Base-by-base conservation (phyloP, 805 yeast genomes). In the Hanseniaspora guilliermondii region DNA sequence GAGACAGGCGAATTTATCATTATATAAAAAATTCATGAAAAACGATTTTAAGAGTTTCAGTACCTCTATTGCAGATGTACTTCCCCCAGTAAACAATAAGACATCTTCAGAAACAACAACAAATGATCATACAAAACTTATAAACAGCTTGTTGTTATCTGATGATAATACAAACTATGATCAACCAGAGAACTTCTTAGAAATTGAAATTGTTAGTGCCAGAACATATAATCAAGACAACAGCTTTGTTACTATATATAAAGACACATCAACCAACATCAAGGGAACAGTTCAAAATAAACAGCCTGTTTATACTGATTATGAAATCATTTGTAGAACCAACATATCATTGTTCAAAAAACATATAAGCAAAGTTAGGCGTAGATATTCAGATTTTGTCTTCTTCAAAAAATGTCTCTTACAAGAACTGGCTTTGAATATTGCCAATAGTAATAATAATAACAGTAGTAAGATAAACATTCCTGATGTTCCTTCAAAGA, bases 111-210 rank as follows among this genome's bases (percentile, higher is more conserved):
- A 17, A 6, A 17, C 16, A 4, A 8, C 48, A 35, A 25, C 35
- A 33, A 42, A 50, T 36, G 30, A 35, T 12, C 36, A 42, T 9
- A n/a, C 30, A 48, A 44, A 45, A 44, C 41, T 22, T 9, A 30
- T 47, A 12, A 46, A 47, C 46, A 53, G 52, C 19, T 40, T 47
- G 19, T 33, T 38, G 25, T 24, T 53, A 16, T 17, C 48, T 11
- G 52, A 53, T 25, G 56, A 53, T 32, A 47, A 48, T 12, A 54
- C 46, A 11, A 54, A 54, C 30, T 93, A 93, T 64, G 96, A 94
- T 0, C 95, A 85, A 61, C 97, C 97, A 0, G 97, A 93, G 67
- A 87, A 87, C 69, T 87, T 88, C 63, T 75, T 91, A 40, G 98
- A 91, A 68, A 81, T 93, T 36, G 97, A 89, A 67, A 95, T 88